Percentiles rank a stretch among this genome's conserved stretches.
phyloP scores from a whole-genome alignment of 768 basidiomycete genomes.

The Boletus rufocinnamomeus region DNA sequence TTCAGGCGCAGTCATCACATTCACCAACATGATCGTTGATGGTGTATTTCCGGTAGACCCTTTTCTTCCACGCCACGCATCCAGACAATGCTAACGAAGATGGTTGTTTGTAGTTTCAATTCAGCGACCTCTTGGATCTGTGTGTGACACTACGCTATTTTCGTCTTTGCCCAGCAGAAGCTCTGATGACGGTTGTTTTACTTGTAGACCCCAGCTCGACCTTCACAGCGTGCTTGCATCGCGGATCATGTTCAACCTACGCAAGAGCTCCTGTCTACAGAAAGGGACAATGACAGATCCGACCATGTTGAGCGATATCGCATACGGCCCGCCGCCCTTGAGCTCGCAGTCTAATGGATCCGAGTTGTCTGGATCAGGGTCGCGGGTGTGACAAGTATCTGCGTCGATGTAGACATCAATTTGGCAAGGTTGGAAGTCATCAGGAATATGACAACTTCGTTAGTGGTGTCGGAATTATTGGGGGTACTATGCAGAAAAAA shows the following conservation, averaged over 20 bases:
- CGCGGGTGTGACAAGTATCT: background rate
- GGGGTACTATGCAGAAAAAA: too few relatives aligned
- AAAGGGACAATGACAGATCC: background rate
- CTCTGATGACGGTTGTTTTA: background rate
- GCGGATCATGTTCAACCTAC: conserved; percentile 17
- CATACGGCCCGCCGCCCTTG: background rate
- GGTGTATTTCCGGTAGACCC: conserved; percentile 12
- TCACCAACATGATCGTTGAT: conserved; percentile 14
- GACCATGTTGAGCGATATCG: background rate
- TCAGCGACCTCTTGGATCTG: conserved; percentile 6
- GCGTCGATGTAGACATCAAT: background rate
- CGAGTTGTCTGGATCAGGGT: background rate
- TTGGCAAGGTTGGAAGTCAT: too few relatives aligned
- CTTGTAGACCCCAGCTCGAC: conserved; percentile 5
- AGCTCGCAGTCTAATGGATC: background rate
- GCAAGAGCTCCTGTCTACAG: background rate
- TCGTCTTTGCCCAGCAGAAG: background rate
- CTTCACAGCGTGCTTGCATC: conserved; percentile 13
- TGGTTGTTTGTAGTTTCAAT: background rate
- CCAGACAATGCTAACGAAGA: background rate
- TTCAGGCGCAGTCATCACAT: conserved; percentile 13
- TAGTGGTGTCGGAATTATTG: too few relatives aligned
- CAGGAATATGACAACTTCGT: too few relatives aligned
- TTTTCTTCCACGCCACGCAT: background rate
- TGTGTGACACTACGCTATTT: background rate